phyloP scores from a whole-genome alignment of 441 rosid genomes.

The Populus hybrid region DNA sequence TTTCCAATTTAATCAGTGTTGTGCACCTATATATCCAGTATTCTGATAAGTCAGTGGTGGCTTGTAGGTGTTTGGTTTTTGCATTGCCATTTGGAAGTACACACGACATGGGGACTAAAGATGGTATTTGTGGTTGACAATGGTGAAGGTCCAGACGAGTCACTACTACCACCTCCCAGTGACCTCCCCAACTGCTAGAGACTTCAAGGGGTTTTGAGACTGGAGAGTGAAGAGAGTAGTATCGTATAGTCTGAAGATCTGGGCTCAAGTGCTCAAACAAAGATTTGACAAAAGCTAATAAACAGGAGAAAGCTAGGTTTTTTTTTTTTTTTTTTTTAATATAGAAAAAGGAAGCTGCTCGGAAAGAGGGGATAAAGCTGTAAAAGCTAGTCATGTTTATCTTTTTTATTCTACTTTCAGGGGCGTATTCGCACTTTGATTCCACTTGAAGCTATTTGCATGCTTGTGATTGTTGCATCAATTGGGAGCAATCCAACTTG shows the following conservation, averaged over 20 bases:
- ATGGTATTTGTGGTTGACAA: slow-evolving; percentile 90
- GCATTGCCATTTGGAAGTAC: slow-evolving; percentile 82
- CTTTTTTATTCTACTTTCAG: not conserved
- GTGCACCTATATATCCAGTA: not conserved
- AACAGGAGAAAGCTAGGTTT: not conserved
- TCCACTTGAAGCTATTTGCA: not conserved
- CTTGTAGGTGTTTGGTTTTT: slow-evolving; percentile 60
- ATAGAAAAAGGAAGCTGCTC: slow-evolving; percentile 4
- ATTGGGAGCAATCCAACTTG: not conserved
- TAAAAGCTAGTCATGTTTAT: not conserved
- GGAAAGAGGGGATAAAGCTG: slow-evolving; percentile 10
- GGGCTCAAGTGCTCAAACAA: not conserved
- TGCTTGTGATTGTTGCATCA: not conserved
- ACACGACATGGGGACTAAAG: slow-evolving; percentile 86
- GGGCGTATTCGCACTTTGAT: not conserved
- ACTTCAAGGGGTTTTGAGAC: slow-evolving; percentile 11
- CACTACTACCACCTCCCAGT: slow-evolving; percentile 68
- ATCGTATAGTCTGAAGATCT: not conserved
- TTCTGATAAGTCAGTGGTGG: not conserved
- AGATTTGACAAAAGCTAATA: not conserved
- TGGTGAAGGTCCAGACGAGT: slow-evolving; percentile 69
- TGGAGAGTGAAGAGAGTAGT: slow-evolving; percentile 9
- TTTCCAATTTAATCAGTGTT: not conserved
- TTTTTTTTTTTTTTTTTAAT: not conserved
- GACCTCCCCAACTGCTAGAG: slow-evolving; percentile 72